Base-by-base conservation (phyloP, 768 basidiomycete genomes). In the Naematelia aurantialba region DNA sequence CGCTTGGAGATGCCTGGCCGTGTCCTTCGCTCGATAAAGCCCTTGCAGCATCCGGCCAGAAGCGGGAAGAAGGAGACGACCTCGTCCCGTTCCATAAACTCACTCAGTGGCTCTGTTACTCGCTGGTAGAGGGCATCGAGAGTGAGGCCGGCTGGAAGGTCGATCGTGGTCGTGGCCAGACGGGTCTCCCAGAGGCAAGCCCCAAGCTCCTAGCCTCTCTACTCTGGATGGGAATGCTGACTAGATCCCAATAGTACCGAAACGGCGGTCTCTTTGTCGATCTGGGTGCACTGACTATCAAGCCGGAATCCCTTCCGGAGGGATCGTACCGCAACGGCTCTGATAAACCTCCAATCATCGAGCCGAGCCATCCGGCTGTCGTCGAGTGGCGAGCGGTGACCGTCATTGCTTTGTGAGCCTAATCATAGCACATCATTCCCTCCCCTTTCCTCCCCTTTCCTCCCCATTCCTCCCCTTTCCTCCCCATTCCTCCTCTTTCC, bases 341-440 rank as follows among this genome's bases (percentile, higher is more conserved):
- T 5, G 80, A 80, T 24, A 45, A 49, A 24, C 68, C 67, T 29
- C 66, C 21, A 80, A 91, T 52, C 86, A 89, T 2, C 83, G 81
- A 42, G 81, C 88, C 22, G 78, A 81, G 13, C 83, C 91, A 1
- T 72, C 89, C 91, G 0, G 91, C 91, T 4, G 86, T 98, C 57
- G 85, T 97, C 34, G 94, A 99, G 78, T 94, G 93, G 92, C 81
- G 94, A 56, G 92, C 93, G 0, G 83, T 99, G 83, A 98, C 94
- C 0, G 89, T 99, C 34, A 88, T 96, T 56, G 85, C 87, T 73
- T 81, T 99, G 89, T 92, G 67, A 66, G 87, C 81, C 19, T 14
- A 21, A 5, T 47, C 22, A 27, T n/a, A n/a, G n/a, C n/a, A n/a
- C n/a, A n/a, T n/a, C n/a, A n/a, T n/a, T n/a, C n/a, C 3, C 30